phyloP scores from a whole-genome alignment of 805 yeast species.

The Myxozyma geophila region DNA sequence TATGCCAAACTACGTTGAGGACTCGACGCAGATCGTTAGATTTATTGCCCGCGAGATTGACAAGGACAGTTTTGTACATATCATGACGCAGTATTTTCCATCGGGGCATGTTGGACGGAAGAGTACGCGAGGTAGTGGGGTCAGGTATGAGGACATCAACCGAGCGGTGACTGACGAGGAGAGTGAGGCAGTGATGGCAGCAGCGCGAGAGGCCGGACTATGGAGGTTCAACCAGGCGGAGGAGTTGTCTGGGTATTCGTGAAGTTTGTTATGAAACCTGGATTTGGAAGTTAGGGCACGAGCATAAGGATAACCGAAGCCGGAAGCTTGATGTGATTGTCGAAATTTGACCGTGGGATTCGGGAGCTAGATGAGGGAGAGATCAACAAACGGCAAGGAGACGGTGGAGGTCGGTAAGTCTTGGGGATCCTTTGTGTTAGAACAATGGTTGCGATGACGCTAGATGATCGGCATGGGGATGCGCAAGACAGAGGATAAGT shows the following conservation, averaged over 20 bases:
- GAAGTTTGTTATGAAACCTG: not conserved
- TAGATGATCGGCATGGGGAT: too few species aligned
- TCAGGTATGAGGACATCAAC: slow-evolving; percentile 32
- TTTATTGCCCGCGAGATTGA: slow-evolving; percentile 36
- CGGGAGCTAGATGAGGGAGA: too few species aligned
- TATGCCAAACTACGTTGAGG: slow-evolving; percentile 35
- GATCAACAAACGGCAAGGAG: too few species aligned
- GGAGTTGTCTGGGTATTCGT: slow-evolving; percentile 17
- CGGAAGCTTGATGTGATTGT: too few species aligned
- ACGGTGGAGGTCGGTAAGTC: too few species aligned
- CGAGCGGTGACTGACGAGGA: slow-evolving; percentile 32
- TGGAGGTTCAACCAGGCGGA: slow-evolving; percentile 37
- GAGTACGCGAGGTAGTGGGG: slow-evolving; percentile 29
- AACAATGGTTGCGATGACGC: too few species aligned
- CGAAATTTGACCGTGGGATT: too few species aligned
- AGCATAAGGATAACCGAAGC: too few species aligned
- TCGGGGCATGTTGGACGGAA: slow-evolving; percentile 36
- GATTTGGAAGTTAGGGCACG: too few species aligned
- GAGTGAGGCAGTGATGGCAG: slow-evolving; percentile 27
- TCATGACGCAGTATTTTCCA: slow-evolving; percentile 37
- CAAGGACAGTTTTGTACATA: slow-evolving; percentile 33
- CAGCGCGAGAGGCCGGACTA: slow-evolving; percentile 31
- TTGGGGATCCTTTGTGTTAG: too few species aligned
- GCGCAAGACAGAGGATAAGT: too few species aligned
- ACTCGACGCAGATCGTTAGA: slow-evolving; percentile 26